Evolutionary conservation across 2,329 filamentous ascomycete species (phyloP).

Genomic region (Aspergillus sergii): DNA sequence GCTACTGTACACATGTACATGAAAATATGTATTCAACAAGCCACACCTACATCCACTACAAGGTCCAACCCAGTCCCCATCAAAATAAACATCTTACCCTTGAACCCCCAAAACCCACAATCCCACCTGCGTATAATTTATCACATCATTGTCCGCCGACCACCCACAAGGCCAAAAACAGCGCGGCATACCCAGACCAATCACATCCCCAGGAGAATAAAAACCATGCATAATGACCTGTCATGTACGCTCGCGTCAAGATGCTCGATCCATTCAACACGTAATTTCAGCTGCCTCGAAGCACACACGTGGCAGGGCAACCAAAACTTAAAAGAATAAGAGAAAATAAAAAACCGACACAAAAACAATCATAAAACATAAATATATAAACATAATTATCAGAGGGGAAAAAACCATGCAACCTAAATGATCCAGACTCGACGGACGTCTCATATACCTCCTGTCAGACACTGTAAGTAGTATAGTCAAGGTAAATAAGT

Average conservation of each 20-base stretch:
- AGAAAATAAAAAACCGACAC: not conserved
- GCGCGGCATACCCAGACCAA: not conserved
- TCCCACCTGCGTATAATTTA: not conserved
- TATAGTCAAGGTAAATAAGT: too few species aligned
- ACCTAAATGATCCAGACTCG: constrained; percentile 20
- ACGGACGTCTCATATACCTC: not conserved
- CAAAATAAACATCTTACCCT: not conserved
- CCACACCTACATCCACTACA: not conserved
- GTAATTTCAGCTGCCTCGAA: not conserved
- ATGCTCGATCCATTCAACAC: not conserved
- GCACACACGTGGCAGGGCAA: constrained; percentile 20
- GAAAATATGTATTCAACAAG: not conserved
- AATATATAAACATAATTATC: not conserved
- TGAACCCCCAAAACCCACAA: too few species aligned
- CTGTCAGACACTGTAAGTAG: not conserved
- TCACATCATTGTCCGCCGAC: not conserved
- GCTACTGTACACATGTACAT: too few species aligned
- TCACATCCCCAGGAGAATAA: not conserved
- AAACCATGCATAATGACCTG: not conserved
- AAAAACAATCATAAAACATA: not conserved
- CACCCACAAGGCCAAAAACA: not conserved
- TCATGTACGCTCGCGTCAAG: not conserved
- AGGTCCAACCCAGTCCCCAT: too few species aligned
- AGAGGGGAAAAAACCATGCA: constrained; percentile 6
- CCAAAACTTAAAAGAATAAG: not conserved